Evolutionary conservation across 495 filamentous ascomycete species (phyloP).

Genomic region (Penicillium salamii): DNA sequence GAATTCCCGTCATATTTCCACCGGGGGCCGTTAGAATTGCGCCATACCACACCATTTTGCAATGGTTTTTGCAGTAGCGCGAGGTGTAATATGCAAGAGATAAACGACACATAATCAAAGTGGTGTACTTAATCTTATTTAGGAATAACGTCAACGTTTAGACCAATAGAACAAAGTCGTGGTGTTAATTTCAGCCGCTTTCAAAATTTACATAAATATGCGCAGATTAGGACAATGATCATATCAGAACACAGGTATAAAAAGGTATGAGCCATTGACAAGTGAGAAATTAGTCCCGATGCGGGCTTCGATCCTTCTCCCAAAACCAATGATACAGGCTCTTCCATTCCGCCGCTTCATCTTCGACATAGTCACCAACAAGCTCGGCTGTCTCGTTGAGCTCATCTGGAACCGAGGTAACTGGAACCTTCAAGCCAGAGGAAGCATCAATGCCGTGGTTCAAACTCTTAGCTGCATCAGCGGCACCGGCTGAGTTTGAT

Average conservation of each 20-base stretch:
- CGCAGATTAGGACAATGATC: not conserved
- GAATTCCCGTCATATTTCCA: too few relatives aligned
- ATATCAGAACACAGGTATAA: too few relatives aligned
- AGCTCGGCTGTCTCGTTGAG: slow-evolving; percentile 46
- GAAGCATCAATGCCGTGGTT: slow-evolving; percentile 21
- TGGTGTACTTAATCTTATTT: too few relatives aligned
- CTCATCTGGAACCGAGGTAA: slow-evolving; percentile 18
- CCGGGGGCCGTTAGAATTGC: too few relatives aligned
- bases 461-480: slow-evolving; percentile 1
- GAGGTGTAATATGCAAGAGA: too few relatives aligned
- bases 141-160: not conserved
- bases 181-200: not conserved
- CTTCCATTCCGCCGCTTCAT: slow-evolving; percentile 41
- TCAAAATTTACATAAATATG: too few relatives aligned
- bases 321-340: slow-evolving; percentile 49
- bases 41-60: too few relatives aligned
- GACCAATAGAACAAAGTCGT: not conserved
- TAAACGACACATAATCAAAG: too few relatives aligned
- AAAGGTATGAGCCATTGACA: too few relatives aligned
- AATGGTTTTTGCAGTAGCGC: too few relatives aligned
- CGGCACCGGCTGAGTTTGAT: slow-evolving; percentile 17
- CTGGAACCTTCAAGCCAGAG: slow-evolving; percentile 16
- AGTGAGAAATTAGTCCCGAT: slow-evolving; percentile 10
- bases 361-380: slow-evolving; percentile 48
- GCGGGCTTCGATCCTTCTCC: slow-evolving; percentile 25